Conservation (phyloP, 257 asterid genomes). For the Echium plantagineum region DNA sequence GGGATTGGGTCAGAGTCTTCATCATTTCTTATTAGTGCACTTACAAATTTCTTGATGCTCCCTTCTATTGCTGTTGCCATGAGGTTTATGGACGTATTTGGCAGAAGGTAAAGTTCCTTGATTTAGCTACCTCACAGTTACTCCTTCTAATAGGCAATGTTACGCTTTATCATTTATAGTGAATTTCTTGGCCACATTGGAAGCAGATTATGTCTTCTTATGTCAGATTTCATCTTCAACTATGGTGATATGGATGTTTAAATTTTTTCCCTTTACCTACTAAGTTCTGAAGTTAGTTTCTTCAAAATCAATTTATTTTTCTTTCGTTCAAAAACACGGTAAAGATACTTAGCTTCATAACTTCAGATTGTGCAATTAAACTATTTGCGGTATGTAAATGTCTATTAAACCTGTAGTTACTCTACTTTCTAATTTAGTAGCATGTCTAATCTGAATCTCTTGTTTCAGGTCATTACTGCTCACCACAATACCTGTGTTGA, state of each 20-base stretch:
- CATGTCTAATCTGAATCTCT: not conserved
- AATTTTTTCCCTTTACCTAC: too few species aligned
- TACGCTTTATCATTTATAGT: not conserved
- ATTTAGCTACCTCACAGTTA: not conserved
- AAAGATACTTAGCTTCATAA: too few species aligned
- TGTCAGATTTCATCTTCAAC: not conserved
- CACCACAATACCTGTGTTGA: slow-evolving; percentile 58
- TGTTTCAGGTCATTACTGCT: slow-evolving; percentile 64
- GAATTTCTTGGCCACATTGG: not conserved
- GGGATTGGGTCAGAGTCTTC: slow-evolving; percentile 67
- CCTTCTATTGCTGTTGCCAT: slow-evolving; percentile 65
- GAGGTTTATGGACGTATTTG: slow-evolving; percentile 85
- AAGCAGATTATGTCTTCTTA: not conserved
- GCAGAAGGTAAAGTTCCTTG: slow-evolving; percentile 56
- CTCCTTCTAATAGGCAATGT: not conserved
- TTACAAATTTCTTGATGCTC: slow-evolving; percentile 60
- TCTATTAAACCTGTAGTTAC: not conserved
- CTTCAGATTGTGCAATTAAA: too few species aligned
- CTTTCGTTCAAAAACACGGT: too few species aligned
- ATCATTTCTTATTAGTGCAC: slow-evolving; percentile 63
- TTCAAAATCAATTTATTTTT: too few species aligned
- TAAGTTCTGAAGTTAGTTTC: too few species aligned
- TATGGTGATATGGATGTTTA: too few species aligned
- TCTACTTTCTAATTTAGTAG: not conserved
- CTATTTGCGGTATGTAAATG: not conserved